phyloP scores from a whole-genome alignment of 371 early-diverging fungal species.

The Mortierella sp. region DNA sequence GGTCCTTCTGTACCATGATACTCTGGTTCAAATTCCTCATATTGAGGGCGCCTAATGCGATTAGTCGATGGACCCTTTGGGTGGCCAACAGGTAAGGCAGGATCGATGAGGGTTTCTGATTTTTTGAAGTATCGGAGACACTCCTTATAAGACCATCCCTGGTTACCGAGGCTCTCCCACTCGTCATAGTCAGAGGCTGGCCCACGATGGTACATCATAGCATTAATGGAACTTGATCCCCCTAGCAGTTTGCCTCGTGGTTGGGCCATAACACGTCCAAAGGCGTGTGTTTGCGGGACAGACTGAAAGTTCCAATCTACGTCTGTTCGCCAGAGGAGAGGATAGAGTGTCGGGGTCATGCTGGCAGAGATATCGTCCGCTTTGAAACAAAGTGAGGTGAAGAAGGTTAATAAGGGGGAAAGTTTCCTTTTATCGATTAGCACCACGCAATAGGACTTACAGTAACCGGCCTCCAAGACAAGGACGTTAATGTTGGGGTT shows the following conservation, averaged over 20 bases:
- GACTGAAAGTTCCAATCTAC: conserved; percentile 36
- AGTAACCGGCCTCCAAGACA: conserved; percentile 48
- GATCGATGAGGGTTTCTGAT: conserved; percentile 39
- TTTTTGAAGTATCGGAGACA: conserved; percentile 51
- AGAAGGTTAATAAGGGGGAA: not conserved
- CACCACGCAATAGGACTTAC: conserved; percentile 16
- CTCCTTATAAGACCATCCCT: conserved; percentile 49
- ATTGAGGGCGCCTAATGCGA: conserved; percentile 27
- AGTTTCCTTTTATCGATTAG: not conserved
- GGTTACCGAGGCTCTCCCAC: conserved; percentile 44
- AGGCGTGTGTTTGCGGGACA: conserved; percentile 35
- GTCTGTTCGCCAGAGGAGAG: conserved; percentile 15
- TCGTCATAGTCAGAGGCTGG: conserved; percentile 49
- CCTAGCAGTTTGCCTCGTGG: conserved; percentile 48
- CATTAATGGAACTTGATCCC: conserved; percentile 43
- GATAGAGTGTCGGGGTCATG: conserved; percentile 17
- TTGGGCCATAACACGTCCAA: conserved; percentile 38
- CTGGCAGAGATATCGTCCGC: conserved; percentile 39
- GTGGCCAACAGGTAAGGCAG: conserved; percentile 33
- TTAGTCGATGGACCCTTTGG: conserved; percentile 34
- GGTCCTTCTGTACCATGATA: conserved; percentile 43
- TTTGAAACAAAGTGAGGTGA: not conserved
- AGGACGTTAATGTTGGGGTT: conserved; percentile 42
- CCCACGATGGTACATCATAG: conserved; percentile 57
- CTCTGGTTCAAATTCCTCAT: conserved; percentile 39